Conservation (phyloP, 805 yeast species). For the Kodamaea kaohsiungensis region DNA sequence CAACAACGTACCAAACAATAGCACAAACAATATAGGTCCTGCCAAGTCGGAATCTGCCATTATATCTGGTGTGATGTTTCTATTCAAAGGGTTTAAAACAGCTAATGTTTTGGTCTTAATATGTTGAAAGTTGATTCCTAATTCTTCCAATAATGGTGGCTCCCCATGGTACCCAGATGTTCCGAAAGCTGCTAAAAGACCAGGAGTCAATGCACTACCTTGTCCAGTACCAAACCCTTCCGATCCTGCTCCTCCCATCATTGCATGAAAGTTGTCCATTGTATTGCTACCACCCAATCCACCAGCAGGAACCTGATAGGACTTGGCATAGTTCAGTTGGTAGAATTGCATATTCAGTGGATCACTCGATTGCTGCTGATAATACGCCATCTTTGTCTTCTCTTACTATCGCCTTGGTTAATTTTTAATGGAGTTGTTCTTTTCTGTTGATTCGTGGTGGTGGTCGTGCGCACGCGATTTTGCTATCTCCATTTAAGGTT, state of each 20-base stretch:
- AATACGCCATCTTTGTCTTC: conserved; percentile 33
- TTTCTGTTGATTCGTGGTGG: conserved; percentile 4
- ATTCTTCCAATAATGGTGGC: conserved; percentile 86
- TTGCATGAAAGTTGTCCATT: conserved; percentile 33
- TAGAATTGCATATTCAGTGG: conserved; percentile 45
- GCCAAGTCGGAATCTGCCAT: conserved; percentile 91
- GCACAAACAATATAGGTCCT: conserved; percentile 88
- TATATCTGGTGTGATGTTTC: conserved; percentile 62
- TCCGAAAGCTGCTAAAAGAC: conserved; percentile 88
- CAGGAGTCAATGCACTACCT: conserved; percentile 61
- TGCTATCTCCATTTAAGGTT: background rate
- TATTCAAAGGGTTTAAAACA: conserved; percentile 76
- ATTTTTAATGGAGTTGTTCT: conserved; percentile 4
- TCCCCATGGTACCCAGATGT: conserved; percentile 95
- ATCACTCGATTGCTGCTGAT: conserved; percentile 34
- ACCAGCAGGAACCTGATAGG: conserved; percentile 22
- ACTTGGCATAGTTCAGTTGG: conserved; percentile 39
- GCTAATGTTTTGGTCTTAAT: conserved; percentile 82
- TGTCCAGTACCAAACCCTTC: conserved; percentile 36
- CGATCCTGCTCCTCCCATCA: conserved; percentile 23
- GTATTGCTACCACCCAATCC: conserved; percentile 13
- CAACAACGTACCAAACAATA: conserved; percentile 80
- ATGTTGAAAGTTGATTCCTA: conserved; percentile 90
- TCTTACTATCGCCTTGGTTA: background rate
- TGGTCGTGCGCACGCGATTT: conserved; percentile 7